phyloP scores from a whole-genome alignment of 2,329 filamentous ascomycete genomes.

The Dothiorella sarmentorum region DNA sequence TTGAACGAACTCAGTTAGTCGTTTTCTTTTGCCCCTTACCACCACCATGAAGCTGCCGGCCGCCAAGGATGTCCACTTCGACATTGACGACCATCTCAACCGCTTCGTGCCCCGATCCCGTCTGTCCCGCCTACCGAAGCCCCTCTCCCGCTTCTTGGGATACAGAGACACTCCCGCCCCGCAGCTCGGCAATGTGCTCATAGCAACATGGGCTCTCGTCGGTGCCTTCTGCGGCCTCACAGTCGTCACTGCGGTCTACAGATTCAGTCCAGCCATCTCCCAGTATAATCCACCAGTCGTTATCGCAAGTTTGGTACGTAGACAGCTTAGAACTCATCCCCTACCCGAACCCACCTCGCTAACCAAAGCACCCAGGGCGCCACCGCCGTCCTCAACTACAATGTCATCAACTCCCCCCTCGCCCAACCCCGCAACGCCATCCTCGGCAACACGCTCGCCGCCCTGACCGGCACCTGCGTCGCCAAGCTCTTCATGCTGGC shows the following conservation, averaged over 20 bases:
- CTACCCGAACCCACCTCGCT: background rate
- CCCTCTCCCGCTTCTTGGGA: constrained; percentile 63
- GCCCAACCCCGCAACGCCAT: constrained; percentile 48
- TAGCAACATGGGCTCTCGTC: constrained; percentile 42
- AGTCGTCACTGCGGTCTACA: constrained; percentile 42
- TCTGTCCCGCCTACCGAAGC: constrained; percentile 61
- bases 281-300: constrained; percentile 41
- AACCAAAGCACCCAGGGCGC: constrained; percentile 36
- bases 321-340: background rate
- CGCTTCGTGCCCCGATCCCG: constrained; percentile 64
- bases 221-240: constrained; percentile 45
- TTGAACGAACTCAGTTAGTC: background rate
- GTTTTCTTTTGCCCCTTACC: background rate
- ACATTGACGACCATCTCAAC: constrained; percentile 76
- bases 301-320: constrained; percentile 42
- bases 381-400: constrained; percentile 48
- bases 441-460: constrained; percentile 45
- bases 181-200: constrained; percentile 41
- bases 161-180: constrained; percentile 37
- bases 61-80: constrained; percentile 50
- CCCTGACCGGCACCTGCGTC: constrained; percentile 43
- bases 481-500: constrained; percentile 46
- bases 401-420: constrained; percentile 45
- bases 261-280: constrained; percentile 37
- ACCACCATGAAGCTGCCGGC: constrained; percentile 6